Conservation (phyloP, 2,329 filamentous ascomycete species). For the Leptographium wingfieldii region DNA sequence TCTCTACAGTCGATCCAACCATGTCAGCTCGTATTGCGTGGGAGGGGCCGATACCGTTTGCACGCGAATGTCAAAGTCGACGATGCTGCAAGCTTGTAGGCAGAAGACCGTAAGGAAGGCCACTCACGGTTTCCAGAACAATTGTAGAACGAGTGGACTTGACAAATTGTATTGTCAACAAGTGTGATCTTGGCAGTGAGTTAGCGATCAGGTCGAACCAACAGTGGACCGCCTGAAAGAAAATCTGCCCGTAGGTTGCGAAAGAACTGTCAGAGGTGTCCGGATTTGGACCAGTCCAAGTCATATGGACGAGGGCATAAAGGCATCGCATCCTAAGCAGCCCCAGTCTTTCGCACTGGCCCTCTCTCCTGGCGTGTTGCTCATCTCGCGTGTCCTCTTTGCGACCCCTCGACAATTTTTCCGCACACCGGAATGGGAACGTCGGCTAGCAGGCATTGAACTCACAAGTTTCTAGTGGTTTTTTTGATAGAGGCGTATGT, state of each 20-base stretch:
- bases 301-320: not conserved
- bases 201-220: slow-evolving; percentile 12
- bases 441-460: not conserved
- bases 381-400: not conserved
- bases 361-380: not conserved
- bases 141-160: slow-evolving; percentile 45
- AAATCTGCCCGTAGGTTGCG: not conserved
- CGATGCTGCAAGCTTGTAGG: not conserved
- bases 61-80: not conserved
- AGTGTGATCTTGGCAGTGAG: slow-evolving; percentile 25
- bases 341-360: not conserved
- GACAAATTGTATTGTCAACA: slow-evolving; percentile 35
- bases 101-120: not conserved
- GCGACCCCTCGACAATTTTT: not conserved
- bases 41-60: not conserved
- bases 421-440: not conserved
- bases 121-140: slow-evolving; percentile 35
- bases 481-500: not conserved
- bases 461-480: not conserved
- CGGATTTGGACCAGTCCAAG: not conserved
- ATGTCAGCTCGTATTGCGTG: not conserved
- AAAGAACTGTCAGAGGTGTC: not conserved
- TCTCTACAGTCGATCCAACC: not conserved
- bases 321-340: not conserved
- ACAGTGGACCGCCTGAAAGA: not conserved